These are phyloP conservation scores for Erythrophleum fordii DNA, from an alignment of 306 rosid genomes.

Conservation along the genomic window DNA sequence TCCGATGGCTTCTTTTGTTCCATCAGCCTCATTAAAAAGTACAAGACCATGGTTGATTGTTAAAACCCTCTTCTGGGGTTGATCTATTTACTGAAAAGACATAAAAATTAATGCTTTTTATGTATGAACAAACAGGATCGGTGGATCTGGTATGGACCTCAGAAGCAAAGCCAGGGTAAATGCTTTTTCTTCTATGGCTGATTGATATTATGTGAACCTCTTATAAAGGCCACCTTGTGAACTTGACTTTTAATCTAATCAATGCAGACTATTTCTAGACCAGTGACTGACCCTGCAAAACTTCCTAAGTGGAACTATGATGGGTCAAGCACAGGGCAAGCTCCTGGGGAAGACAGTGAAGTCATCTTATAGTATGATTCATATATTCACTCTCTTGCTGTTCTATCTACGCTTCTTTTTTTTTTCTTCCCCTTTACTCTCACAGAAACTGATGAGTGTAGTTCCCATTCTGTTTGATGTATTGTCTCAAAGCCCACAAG, in stretches of 20 bases:
- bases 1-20: neutral
- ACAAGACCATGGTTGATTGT: neutral
- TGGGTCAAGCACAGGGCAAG: conserved; percentile 78
- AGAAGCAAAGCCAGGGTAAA: conserved; percentile 77
- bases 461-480: conserved; percentile 1
- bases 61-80: conserved; percentile 18
- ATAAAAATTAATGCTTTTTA: neutral
- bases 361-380: conserved; percentile 62
- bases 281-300: conserved; percentile 63
- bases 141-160: conserved; percentile 74
- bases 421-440: neutral
- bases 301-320: conserved; percentile 75
- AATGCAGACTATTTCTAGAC: conserved; percentile 62
- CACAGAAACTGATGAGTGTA: conserved; percentile 3
- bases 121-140: conserved; percentile 54
- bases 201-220: neutral
- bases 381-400: neutral
- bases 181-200: neutral
- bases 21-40: conserved; percentile 13
- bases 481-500: conserved; percentile 55
- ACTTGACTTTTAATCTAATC: neutral
- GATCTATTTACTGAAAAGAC: conserved; percentile 6
- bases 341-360: conserved; percentile 77
- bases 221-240: neutral
- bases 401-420: neutral